These are phyloP conservation scores for Diplodia scrobiculata DNA, from an alignment of 2,329 filamentous ascomycete genomes.

Conservation along the genomic window DNA sequence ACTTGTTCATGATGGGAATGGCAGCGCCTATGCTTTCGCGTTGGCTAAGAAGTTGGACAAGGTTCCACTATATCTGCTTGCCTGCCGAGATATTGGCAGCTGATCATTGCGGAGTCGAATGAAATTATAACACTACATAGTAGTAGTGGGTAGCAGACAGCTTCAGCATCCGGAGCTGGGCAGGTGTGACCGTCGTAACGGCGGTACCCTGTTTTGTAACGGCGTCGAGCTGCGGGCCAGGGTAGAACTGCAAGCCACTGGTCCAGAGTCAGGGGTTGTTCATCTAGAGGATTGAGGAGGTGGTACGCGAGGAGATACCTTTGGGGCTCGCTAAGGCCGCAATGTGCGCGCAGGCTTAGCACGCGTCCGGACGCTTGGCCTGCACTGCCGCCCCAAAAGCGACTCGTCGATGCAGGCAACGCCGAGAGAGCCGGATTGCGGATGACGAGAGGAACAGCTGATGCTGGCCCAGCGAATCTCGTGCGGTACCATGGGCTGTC, in stretches of 20 bases:
- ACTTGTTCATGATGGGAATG: background rate
- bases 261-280: background rate
- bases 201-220: background rate
- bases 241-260: background rate
- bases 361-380: background rate
- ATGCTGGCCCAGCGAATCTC: background rate
- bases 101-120: background rate
- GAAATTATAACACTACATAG: no score
- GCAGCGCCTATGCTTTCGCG: background rate
- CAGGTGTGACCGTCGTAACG: background rate
- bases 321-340: slow-evolving; percentile 1
- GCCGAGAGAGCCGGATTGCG: background rate
- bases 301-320: background rate
- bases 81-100: background rate
- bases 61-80: background rate
- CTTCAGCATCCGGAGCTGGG: no score
- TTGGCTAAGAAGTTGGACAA: background rate
- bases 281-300: background rate
- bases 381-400: background rate
- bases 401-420: background rate
- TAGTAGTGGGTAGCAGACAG: background rate
- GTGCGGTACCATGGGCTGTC: background rate
- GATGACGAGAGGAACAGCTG: background rate
- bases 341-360: slow-evolving; percentile 6
- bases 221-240: background rate